Base-by-base conservation (phyloP, 1,284 basidiomycete species). In the Nidula niveotomentosa region DNA sequence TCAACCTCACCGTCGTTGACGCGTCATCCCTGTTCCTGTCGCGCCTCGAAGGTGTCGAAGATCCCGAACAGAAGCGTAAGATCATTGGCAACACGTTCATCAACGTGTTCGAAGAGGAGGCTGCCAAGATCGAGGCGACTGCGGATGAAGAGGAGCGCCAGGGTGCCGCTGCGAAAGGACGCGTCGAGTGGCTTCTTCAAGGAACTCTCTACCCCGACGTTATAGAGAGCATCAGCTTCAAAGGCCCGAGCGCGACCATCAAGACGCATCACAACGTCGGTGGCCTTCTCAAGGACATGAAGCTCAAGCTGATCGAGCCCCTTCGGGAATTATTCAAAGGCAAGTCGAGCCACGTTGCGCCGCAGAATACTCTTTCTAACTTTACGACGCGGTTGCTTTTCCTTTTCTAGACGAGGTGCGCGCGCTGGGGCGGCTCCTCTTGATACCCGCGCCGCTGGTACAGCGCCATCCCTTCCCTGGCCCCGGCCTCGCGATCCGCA, bases 181-280 rank as follows among this genome's bases (percentile, higher is more conserved):
- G 90, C 68, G 94, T 99, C 52, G 97, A 99, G 72, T 99, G 94
- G 93, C 74, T 99, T 52, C 76, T 99, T 33, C 96, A 98, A 73
- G 97, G 97, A n/a, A 99, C 97, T 0, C 84, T 99, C 8, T 99
- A 99, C 75, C 97, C 97, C 2, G 97, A 99, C 69, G 97, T 99
- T 48, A 99, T 99, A 69, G 97, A 99, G 79, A 94, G 91, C 66
- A 98, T 99, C 78, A 95, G 92, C 74, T 99, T 99, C 87, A 99
- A 99, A 76, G 97, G 97, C 3, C 97, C 97, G 1, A 94, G 91
- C 62, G 97, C 97, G 47, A 99, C 96, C 13, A 99, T 99, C 81
- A 99, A 99, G 83, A 98, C 97, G 8, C 97, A 99, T 71, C 97
- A 99, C 74, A 99, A 99, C 65, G 97, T 99, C 59, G 97, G 97